Evolutionary conservation across 176 grass and related monocot genomes (phyloP).

Genomic region (Olyra latifolia): DNA sequence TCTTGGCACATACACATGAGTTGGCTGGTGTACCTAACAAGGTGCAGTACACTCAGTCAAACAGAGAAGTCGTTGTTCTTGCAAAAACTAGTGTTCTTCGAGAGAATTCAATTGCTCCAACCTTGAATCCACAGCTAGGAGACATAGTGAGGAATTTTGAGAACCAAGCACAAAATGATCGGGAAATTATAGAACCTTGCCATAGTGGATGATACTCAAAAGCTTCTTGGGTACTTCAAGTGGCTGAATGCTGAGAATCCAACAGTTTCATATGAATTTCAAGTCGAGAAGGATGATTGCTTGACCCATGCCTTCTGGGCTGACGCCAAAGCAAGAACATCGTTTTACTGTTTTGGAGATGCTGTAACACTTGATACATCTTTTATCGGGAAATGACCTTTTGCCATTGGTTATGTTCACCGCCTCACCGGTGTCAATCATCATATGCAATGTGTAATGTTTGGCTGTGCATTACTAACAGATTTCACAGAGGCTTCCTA

Average conservation of each 20-base stretch:
- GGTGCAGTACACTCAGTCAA: slow-evolving; percentile 71
- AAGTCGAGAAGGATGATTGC: slow-evolving; percentile 68
- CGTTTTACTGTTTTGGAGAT: slow-evolving; percentile 67
- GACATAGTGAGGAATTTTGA: slow-evolving; percentile 28
- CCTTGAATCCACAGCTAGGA: slow-evolving; percentile 19
- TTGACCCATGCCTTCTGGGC: slow-evolving; percentile 63
- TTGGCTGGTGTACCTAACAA: slow-evolving; percentile 55
- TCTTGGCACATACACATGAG: slow-evolving; percentile 68
- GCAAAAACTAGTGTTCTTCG: slow-evolving; percentile 51
- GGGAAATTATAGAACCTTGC: slow-evolving; percentile 23
- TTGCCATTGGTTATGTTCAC: slow-evolving; percentile 64
- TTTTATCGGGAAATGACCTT: slow-evolving; percentile 49
- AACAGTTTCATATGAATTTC: slow-evolving; percentile 64
- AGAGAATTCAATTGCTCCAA: slow-evolving; percentile 40
- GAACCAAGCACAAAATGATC: slow-evolving; percentile 24
- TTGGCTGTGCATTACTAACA: slow-evolving; percentile 60
- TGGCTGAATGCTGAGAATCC: slow-evolving; percentile 61
- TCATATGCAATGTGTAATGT: slow-evolving; percentile 54
- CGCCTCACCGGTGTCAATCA: slow-evolving; percentile 63
- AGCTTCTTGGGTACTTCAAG: slow-evolving; percentile 66
- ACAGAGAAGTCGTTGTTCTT: slow-evolving; percentile 72
- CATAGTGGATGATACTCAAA: slow-evolving; percentile 52
- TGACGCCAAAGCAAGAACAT: slow-evolving; percentile 59
- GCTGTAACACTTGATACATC: slow-evolving; percentile 61
- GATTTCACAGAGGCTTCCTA: slow-evolving; percentile 51